phyloP scores from a whole-genome alignment of 306 rosid species.

The Bauhinia variegata region DNA sequence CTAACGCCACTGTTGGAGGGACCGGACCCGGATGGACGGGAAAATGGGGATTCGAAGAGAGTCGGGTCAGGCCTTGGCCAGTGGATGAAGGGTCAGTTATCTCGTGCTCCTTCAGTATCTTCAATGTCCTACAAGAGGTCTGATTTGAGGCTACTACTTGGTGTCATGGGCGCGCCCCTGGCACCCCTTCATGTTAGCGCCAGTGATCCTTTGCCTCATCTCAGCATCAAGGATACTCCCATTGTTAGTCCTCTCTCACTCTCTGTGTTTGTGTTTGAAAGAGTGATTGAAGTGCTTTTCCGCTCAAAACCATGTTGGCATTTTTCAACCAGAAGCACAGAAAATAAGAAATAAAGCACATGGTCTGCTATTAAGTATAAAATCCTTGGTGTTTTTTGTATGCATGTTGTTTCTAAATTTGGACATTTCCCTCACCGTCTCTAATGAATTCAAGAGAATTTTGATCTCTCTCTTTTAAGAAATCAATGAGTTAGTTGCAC shows the following conservation, averaged over 20 bases:
- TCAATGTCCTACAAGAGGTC: slow-evolving; percentile 67
- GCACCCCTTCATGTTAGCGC: slow-evolving; percentile 82
- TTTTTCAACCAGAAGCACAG: neutral
- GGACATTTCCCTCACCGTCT: slow-evolving; percentile 13
- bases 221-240: slow-evolving; percentile 92
- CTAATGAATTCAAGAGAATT: neutral
- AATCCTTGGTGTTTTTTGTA: slow-evolving; percentile 18
- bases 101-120: slow-evolving; percentile 69
- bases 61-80: slow-evolving; percentile 78
- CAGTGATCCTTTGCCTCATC: slow-evolving; percentile 84
- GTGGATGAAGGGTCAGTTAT: slow-evolving; percentile 89
- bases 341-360: neutral
- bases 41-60: slow-evolving; percentile 67
- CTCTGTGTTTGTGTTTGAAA: neutral
- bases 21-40: slow-evolving; percentile 76
- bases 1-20: slow-evolving; percentile 83
- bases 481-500: neutral
- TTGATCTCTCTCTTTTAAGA: neutral
- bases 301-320: neutral
- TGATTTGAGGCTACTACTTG: slow-evolving; percentile 90
- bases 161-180: slow-evolving; percentile 98
- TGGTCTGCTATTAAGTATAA: slow-evolving; percentile 3
- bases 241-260: slow-evolving; percentile 58
- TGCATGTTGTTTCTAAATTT: slow-evolving; percentile 30
- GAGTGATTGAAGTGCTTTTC: neutral